Evolutionary conservation across 306 rosid genomes (phyloP).

Genomic region (Castanea sativa): DNA sequence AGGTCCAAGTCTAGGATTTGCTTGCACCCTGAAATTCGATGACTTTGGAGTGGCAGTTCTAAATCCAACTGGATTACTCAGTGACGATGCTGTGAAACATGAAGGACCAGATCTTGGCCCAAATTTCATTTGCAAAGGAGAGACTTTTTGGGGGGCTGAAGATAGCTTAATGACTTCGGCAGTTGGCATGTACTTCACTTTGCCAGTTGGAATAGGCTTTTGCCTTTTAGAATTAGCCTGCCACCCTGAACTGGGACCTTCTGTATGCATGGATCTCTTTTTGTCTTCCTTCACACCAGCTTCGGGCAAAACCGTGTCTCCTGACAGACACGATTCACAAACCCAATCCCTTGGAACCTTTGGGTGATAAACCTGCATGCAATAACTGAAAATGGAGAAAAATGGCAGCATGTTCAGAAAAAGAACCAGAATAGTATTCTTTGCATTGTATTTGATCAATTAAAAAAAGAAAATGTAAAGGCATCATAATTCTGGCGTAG

Average conservation of each 20-base stretch:
- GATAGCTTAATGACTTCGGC: slow-evolving; percentile 68
- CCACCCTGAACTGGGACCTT: slow-evolving; percentile 5
- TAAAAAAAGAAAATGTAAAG: background rate
- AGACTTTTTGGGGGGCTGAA: background rate
- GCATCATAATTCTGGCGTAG: background rate
- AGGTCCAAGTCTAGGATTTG: slow-evolving; percentile 9
- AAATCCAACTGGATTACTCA: slow-evolving; percentile 3
- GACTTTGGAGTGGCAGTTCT: slow-evolving; percentile 15
- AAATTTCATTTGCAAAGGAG: background rate
- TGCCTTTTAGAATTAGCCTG: slow-evolving; percentile 30
- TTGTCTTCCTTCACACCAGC: background rate
- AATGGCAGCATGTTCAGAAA: slow-evolving; percentile 13
- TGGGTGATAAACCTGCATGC: slow-evolving; percentile 25
- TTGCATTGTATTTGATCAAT: background rate
- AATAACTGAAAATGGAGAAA: slow-evolving; percentile 54
- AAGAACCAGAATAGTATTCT: slow-evolving; percentile 1
- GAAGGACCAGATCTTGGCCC: slow-evolving; percentile 5
- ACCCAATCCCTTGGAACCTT: slow-evolving; percentile 44
- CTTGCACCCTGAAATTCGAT: slow-evolving; percentile 7
- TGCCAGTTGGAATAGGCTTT: slow-evolving; percentile 28
- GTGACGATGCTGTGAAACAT: background rate
- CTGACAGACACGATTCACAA: slow-evolving; percentile 48
- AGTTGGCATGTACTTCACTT: slow-evolving; percentile 52
- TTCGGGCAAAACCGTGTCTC: background rate
- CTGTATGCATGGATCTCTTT: background rate